Conservation (phyloP, 352 stramenopile genomes). For the Globisporangium nagaii region DNA sequence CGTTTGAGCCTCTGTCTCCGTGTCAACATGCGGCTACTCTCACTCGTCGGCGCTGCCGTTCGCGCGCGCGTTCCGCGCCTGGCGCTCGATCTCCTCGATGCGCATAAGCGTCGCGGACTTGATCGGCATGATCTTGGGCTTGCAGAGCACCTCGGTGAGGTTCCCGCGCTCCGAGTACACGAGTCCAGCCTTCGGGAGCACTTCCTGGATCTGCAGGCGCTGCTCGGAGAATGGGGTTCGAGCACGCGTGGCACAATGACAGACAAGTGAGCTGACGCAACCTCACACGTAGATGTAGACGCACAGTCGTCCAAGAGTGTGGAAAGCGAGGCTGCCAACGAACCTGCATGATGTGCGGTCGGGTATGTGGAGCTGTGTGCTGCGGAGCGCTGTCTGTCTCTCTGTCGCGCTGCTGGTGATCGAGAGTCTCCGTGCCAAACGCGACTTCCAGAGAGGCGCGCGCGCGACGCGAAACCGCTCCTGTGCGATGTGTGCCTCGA, state of each 20-base stretch:
- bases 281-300: neutral
- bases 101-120: constrained; percentile 80
- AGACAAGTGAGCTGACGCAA: neutral
- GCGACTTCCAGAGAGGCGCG: too few relatives aligned
- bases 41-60: constrained; percentile 2
- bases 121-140: constrained; percentile 88
- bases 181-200: constrained; percentile 82
- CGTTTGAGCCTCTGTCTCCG: neutral
- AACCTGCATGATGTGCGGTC: neutral
- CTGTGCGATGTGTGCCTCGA: too few relatives aligned
- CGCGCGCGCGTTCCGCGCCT: constrained; percentile 34
- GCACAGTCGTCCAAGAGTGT: neutral
- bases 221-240: constrained; percentile 12
- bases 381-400: neutral
- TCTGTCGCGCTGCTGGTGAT: neutral
- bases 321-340: too few relatives aligned
- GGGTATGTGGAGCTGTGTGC: too few relatives aligned
- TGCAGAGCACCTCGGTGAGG: constrained; percentile 82
- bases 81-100: constrained; percentile 84
- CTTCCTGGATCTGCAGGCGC: constrained; percentile 77
- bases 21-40: neutral
- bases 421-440: too few relatives aligned
- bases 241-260: too few relatives aligned
- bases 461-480: too few relatives aligned
- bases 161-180: constrained; percentile 88